Evolutionary conservation across 805 yeast species (phyloP).

Genomic region (Cyberlindnera mycetangii): DNA sequence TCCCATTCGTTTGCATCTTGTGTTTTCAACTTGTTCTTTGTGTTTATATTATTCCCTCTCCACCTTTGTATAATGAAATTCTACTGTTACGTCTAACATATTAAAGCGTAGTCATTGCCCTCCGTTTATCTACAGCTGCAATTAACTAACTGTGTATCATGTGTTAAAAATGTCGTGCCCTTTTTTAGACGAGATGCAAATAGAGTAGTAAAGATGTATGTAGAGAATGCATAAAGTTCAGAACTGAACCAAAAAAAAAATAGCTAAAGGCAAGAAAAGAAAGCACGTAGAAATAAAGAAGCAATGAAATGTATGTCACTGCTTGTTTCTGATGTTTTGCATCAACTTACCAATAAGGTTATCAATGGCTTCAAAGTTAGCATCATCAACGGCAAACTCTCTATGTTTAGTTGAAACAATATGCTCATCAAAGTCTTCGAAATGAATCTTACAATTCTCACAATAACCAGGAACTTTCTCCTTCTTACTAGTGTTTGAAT

Average conservation of each 20-base stretch:
- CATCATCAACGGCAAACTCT: slow-evolving; percentile 68
- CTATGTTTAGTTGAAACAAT: slow-evolving; percentile 66
- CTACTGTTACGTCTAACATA: neutral
- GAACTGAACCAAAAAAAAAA: neutral
- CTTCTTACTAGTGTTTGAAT: slow-evolving; percentile 6
- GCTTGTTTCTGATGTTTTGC: slow-evolving; percentile 20
- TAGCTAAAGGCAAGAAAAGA: too few species aligned
- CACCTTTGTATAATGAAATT: neutral
- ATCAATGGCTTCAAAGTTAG: slow-evolving; percentile 77
- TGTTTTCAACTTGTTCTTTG: neutral
- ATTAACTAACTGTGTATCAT: too few species aligned
- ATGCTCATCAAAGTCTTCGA: slow-evolving; percentile 78
- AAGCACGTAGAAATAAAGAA: neutral
- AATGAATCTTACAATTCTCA: slow-evolving; percentile 87
- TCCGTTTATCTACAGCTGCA: too few species aligned
- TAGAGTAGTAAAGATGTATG: neutral
- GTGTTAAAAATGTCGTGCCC: neutral
- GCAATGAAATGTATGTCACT: slow-evolving; percentile 5
- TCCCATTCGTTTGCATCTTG: neutral
- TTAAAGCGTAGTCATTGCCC: too few species aligned
- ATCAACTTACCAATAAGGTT: slow-evolving; percentile 48
- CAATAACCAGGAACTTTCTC: slow-evolving; percentile 69
- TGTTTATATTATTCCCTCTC: neutral
- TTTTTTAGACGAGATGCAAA: neutral
- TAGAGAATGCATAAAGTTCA: neutral